Conservation (phyloP, 2,329 filamentous ascomycete genomes). For the Allantophomopsis lycopodina region DNA sequence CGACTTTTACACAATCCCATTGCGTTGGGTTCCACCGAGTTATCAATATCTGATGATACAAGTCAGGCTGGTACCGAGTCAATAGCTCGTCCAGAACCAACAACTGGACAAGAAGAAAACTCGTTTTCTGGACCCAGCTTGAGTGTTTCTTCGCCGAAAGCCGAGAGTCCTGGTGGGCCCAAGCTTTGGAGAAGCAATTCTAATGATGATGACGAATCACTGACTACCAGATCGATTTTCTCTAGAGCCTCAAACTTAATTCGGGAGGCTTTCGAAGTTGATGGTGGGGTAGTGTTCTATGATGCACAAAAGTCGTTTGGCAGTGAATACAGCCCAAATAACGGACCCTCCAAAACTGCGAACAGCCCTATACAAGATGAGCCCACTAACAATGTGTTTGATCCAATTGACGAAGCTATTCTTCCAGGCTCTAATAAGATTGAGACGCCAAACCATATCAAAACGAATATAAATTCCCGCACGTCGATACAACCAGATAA, state of each 20-base stretch:
- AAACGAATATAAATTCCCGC: slow-evolving; percentile 6
- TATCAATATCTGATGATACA: background rate
- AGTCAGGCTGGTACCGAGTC: background rate
- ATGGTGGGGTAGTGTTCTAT: slow-evolving; percentile 18
- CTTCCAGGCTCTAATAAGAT: background rate
- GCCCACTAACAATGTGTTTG: background rate
- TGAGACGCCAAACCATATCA: background rate
- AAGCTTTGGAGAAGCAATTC: slow-evolving; percentile 3
- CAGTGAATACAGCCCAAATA: slow-evolving; percentile 2
- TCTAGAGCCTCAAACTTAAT: slow-evolving; percentile 19
- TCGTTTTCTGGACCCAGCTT: slow-evolving; percentile 6
- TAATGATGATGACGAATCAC: slow-evolving; percentile 11
- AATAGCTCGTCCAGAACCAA: slow-evolving; percentile 5
- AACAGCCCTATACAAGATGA: background rate
- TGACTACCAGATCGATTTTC: slow-evolving; percentile 13
- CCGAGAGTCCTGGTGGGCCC: slow-evolving; percentile 1
- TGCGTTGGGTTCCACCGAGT: too few species aligned
- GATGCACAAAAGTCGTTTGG: slow-evolving; percentile 17
- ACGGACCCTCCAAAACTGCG: background rate
- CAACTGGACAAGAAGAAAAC: slow-evolving; percentile 3
- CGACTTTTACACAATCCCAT: too few species aligned
- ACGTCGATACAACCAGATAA: slow-evolving; percentile 7
- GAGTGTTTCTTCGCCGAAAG: slow-evolving; percentile 7
- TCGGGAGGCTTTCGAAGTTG: slow-evolving; percentile 18
- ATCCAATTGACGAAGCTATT: background rate